Evolutionary conservation across 1,139 yeast genomes (phyloP), one percentile per base, ranked within the genome.

Genomic region (Arxiozyma slooffiae): DNA sequence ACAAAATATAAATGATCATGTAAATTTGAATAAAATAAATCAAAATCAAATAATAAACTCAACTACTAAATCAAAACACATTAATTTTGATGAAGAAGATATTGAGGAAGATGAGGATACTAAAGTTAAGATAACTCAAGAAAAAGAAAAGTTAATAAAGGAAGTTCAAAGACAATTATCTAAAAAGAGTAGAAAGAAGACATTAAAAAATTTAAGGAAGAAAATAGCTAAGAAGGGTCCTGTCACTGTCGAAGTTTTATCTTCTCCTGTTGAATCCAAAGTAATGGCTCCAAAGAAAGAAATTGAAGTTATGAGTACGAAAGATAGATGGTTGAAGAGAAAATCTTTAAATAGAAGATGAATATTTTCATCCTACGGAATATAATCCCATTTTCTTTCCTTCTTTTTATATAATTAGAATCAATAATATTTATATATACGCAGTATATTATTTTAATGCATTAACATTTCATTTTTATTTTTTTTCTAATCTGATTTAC

Each of bases 321-420:
- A 73, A 61, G 77, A 76, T 49, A 76, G 77, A 58, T 82, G 87
- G 87, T 67, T 82, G 56, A 76, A 74, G 57, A 75, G 88, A 62
- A 79, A 75, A 58, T 69, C 80, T 21, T 64, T 81, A 50, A 59
- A 57, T 22, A 64, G 65, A 46, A 61, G 55, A 48, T 62, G 48
- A 37, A 38, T 30, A 11, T 30, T 30, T 11, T 30, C 11, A 14
- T 4, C 14, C 4, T 14, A 30, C n/a, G 6, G 36, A n/a, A 30
- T 30, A 30, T n/a, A 30, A 4, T 30, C 7, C n/a, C 36, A 30
- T 30, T 30, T 14, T n/a, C 1, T 30, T 16, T 11, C 6, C 14
- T 30, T 30, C 36, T 8, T 3, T 30, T 30, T 11, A 30, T 11
- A 30, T 30, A 30, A 4, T 7, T 30, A 30, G n/a, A 30, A 30